phyloP scores from a whole-genome alignment of 2,329 filamentous ascomycete genomes.

The Talaromyces atroroseus region DNA sequence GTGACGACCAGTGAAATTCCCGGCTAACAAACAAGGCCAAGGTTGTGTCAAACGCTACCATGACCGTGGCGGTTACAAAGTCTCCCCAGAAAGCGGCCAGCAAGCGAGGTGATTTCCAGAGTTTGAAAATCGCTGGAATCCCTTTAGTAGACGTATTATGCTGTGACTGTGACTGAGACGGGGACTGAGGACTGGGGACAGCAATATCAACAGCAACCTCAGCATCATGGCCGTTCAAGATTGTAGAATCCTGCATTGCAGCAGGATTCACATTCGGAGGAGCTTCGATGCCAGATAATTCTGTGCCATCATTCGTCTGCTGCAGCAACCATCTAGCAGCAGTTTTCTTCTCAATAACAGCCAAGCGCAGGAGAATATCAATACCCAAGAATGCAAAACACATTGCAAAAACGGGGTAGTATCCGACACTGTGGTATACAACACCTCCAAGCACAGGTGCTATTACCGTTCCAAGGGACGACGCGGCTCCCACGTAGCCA shows the following conservation, averaged over 20 bases:
- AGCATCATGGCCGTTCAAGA: neutral
- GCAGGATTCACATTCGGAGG: neutral
- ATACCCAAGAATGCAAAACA: neutral
- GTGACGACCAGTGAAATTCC: constrained; percentile 49
- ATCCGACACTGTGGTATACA: neutral
- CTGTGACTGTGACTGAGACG: neutral
- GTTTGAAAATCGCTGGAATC: neutral
- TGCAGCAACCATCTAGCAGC: neutral
- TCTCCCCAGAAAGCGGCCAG: constrained; percentile 31
- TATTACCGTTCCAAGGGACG: too few species aligned
- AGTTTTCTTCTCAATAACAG: neutral
- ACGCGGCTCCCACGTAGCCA: neutral
- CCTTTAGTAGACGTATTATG: neutral
- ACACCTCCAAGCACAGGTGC: neutral
- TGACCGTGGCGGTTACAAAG: constrained; percentile 43
- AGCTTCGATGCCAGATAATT: neutral
- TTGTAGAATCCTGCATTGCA: neutral
- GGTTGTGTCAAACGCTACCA: constrained; percentile 49
- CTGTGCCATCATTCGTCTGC: neutral
- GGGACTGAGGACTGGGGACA: neutral
- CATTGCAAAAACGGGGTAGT: neutral
- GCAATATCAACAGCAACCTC: neutral
- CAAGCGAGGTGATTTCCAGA: constrained; percentile 18
- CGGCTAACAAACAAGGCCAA: constrained; percentile 47
- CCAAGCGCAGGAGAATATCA: neutral